Conservation (phyloP, 176 grass and related monocot genomes). For the Raddia guianensis region DNA sequence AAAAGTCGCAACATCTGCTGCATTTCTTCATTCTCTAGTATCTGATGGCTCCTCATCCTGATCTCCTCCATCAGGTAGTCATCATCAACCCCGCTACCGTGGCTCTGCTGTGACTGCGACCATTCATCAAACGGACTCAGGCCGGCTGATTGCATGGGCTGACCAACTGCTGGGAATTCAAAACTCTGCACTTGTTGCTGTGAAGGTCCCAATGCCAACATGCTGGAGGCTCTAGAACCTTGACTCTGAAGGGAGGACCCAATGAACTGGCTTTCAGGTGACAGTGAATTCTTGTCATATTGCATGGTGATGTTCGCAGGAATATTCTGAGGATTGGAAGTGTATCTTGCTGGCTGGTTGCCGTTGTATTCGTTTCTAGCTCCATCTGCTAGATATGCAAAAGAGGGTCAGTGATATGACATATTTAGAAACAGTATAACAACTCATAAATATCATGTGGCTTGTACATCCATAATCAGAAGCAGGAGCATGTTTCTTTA, state of each 20-base stretch:
- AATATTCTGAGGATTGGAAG: constrained; percentile 40
- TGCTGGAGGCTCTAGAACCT: constrained; percentile 48
- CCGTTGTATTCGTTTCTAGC: constrained; percentile 50
- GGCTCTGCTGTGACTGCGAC: constrained; percentile 46
- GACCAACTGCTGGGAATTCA: constrained; percentile 50
- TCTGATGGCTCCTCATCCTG: constrained; percentile 86
- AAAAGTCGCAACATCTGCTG: constrained; percentile 84
- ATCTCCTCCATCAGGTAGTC: constrained; percentile 98
- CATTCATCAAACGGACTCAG: constrained; percentile 54
- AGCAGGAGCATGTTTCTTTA: constrained; percentile 30
- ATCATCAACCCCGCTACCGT: constrained; percentile 59
- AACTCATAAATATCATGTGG: constrained; percentile 3
- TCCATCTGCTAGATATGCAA: constrained; percentile 50
- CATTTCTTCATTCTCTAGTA: constrained; percentile 97
- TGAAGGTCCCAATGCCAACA: constrained; percentile 57
- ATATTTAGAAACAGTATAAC: constrained; percentile 6
- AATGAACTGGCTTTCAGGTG: constrained; percentile 56
- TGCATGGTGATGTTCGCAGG: constrained; percentile 36
- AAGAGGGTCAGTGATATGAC: constrained; percentile 20
- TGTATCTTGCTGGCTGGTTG: constrained; percentile 51
- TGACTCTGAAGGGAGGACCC: constrained; percentile 50
- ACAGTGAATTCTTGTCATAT: constrained; percentile 48
- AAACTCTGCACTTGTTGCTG: constrained; percentile 58
- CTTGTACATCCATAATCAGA: constrained; percentile 15
- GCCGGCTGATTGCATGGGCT: constrained; percentile 42